Conservation (phyloP, 306 rosid species). For the Cyclanthera cordifolia region DNA sequence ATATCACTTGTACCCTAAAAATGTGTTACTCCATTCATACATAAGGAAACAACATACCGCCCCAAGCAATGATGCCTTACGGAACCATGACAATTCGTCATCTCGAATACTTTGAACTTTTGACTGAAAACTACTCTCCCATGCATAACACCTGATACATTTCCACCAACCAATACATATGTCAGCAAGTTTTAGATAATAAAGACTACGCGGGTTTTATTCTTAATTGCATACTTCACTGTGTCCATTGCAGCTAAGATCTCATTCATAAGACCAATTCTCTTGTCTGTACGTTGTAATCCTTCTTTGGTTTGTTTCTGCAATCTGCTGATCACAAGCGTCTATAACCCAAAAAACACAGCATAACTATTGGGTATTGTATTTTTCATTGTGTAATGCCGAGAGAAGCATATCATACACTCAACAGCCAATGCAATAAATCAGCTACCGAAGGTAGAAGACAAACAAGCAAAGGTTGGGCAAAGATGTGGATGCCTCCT, state of each 20-base stretch:
- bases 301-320: constrained; percentile 77
- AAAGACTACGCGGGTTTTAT: not conserved
- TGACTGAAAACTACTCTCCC: constrained; percentile 95
- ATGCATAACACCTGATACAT: constrained; percentile 78
- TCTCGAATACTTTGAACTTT: constrained; percentile 50
- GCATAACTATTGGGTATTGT: not conserved
- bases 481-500: constrained; percentile 1
- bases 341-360: constrained; percentile 33
- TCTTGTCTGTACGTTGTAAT: constrained; percentile 82
- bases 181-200: not conserved
- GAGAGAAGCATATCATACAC: not conserved
- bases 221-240: constrained; percentile 54
- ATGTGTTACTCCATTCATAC: not conserved
- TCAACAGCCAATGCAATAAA: not conserved
- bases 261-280: constrained; percentile 97
- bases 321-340: constrained; percentile 72
- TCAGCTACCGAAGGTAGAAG: not conserved
- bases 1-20: not conserved
- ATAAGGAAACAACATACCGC: constrained; percentile 47
- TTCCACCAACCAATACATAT: constrained; percentile 14
- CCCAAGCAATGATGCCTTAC: constrained; percentile 60
- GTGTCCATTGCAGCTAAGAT: constrained; percentile 96
- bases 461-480: not conserved
- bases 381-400: not conserved
- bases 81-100: constrained; percentile 83